Evolutionary conservation across 2,329 filamentous ascomycete species (phyloP), one percentile per base, ranked within the genome.

Genomic region (Epichloe gansuensis): DNA sequence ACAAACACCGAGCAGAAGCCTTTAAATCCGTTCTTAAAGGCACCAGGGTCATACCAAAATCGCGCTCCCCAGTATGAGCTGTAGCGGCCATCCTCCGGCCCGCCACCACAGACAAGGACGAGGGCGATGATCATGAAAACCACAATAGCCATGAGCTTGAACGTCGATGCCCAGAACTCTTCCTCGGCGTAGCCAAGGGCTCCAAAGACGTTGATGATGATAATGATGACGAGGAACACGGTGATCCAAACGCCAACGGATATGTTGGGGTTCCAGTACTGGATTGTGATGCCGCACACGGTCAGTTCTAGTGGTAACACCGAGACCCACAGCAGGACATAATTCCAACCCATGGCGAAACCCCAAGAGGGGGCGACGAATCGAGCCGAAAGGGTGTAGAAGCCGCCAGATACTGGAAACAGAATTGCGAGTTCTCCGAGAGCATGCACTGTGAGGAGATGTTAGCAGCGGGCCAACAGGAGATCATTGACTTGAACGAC

Each of bases 1-100:
- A 88, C 83, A 57, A 87, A 85, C 49, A 83, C 81, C 54, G 75
- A 76, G 64, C 84, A 88, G 56, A 88, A 77, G 1, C 85, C 85
- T 56, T 84, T 84, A 70, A 89, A 88, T 31, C 84, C 85, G 59
- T 87, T 80, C 62, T 83, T 70, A 65, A 89, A 89, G 0, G 75
- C 73, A 21, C 74, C 75, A 0, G 74, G 70, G 25, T 74, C 61
- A 51, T 75, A 62, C 75, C 76, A 76, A 36, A 72, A 70, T 4
- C 71, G 68, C 0, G 72, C 72, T 13, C 78, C 75, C 60, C 67
- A 74, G 61, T 78, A 78, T 11, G 74, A 53, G 53, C 54, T 47
- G 56, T 75, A 76, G 21, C 56, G 51, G 36, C 74, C 73, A 23
- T 60, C 66, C 1, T 68, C 71, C 3, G 81, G 79, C 1, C 80